Conservation (phyloP, 2,329 filamentous ascomycete genomes). For the Aspergillus ochraceoroseus region DNA sequence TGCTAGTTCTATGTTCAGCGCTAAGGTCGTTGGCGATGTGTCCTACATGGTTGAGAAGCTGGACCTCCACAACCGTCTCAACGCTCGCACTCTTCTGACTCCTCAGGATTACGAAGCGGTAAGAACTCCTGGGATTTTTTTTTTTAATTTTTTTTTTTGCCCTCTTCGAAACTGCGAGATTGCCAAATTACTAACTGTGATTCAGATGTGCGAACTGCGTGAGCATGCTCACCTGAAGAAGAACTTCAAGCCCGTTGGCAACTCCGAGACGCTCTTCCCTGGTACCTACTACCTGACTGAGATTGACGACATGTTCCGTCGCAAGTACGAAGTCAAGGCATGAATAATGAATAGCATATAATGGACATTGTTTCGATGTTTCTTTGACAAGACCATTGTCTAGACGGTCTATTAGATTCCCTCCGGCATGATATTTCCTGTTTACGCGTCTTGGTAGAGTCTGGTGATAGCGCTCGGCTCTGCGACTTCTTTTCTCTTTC, state of each 20-base stretch:
- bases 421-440: constrained; percentile 28
- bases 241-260: constrained; percentile 66
- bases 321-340: constrained; percentile 70
- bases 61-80: constrained; percentile 64
- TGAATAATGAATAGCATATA: constrained; percentile 40
- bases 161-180: constrained; percentile 1
- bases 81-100: constrained; percentile 59
- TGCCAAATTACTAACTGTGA: constrained; percentile 23
- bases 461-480: constrained; percentile 1
- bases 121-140: constrained; percentile 36
- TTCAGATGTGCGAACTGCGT: constrained; percentile 70
- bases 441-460: constrained; percentile 26
- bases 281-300: constrained; percentile 75
- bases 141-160: constrained; percentile 1
- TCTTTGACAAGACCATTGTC: constrained; percentile 26
- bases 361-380: constrained; percentile 18
- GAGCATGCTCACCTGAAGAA: constrained; percentile 81
- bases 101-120: constrained; percentile 71
- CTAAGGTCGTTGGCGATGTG: constrained; percentile 62
- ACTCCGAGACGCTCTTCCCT: constrained; percentile 58
- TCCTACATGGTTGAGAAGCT: constrained; percentile 63
- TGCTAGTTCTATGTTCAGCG: constrained; percentile 68
- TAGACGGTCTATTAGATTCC: constrained; percentile 37
- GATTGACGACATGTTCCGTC: constrained; percentile 81
- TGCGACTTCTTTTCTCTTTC: constrained; percentile 9